Conservation (phyloP, 192 early-diverging fungal species). For the Podila epicladia region DNA sequence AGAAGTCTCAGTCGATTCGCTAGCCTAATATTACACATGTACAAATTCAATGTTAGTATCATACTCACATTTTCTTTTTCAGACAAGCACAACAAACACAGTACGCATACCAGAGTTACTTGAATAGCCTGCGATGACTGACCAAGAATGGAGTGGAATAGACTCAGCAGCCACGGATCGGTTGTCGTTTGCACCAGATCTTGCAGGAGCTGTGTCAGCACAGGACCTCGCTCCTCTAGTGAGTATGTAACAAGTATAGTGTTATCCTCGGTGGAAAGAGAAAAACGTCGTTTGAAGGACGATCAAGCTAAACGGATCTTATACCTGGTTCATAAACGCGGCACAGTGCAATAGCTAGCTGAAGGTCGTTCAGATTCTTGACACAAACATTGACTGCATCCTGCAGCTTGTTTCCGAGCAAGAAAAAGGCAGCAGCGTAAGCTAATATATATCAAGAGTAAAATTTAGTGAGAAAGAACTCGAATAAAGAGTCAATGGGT, state of each 20-base stretch:
- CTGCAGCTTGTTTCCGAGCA: constrained; percentile 85
- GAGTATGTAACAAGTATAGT: background rate
- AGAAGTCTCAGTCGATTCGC: background rate
- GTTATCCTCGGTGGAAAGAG: background rate
- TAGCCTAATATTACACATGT: constrained; percentile 7
- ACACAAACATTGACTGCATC: constrained; percentile 95
- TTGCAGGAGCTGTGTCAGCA: constrained; percentile 26
- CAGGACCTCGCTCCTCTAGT: constrained; percentile 43
- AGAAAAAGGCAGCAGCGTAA: constrained; percentile 95
- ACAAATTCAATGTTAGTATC: background rate
- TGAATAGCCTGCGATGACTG: constrained; percentile 66
- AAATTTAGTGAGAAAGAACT: background rate
- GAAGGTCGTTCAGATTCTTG: constrained; percentile 90
- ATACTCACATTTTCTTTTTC: background rate
- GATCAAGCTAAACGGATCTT: background rate
- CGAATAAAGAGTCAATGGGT: background rate
- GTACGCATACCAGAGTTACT: constrained; percentile 62
- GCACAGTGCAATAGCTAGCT: constrained; percentile 92
- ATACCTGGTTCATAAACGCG: constrained; percentile 89
- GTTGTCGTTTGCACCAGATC: constrained; percentile 20
- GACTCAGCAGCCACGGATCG: constrained; percentile 43
- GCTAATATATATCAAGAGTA: constrained; percentile 56
- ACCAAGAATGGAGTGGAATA: constrained; percentile 58
- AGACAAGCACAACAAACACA: background rate
- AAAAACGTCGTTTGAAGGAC: background rate